Evolutionary conservation across 2,329 filamentous ascomycete genomes (phyloP), one percentile per base, ranked within the genome.

Genomic region (Fusarium concolor): DNA sequence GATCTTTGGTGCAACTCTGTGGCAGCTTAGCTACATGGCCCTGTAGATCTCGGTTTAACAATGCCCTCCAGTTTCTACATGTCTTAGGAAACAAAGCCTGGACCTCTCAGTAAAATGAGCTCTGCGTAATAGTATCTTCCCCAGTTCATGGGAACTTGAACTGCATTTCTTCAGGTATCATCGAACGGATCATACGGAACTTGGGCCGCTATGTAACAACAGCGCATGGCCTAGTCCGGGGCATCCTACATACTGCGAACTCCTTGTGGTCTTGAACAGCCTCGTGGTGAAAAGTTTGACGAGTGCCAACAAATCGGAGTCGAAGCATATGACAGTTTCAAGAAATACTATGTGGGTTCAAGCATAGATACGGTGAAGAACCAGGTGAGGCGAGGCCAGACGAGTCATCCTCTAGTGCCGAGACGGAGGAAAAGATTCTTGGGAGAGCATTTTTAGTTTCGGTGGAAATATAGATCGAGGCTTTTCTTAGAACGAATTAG

Each of bases 331-430:
- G 35, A 37, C 33, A 45, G 45, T 35, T 45, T 61, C 53, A 26
- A 54, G 41, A 17, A 44, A 29, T 37, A 26, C 47, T 24, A 62
- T 62, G 60, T 63, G 60, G 60, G 31, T 38, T 62, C 57, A 29
- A 47, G 52, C 49, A 22, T 20, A 49, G 58, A 63, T 47, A 63
- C 60, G 60, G 60, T 63, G 60, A 63, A 38, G 51, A 29, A 47
- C 31, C 10, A 38, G 49, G 31, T 50, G 42, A 62, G 58, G 31
- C 12, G 26, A 26, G 58, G 31, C 12, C 7, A 26, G 26, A 26
- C 26, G 26, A 62, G 58, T 44, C 59, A 62, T 43, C 26, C 10
- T 49, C 14, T 6, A 38, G 42, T 41, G 22, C 26, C 20, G 14
- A 39, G 20, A 20, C 15, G 11, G 20, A 33, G 12, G 41, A 52